Evolutionary conservation across 306 rosid genomes (phyloP).

Genomic region (Delonix regia): DNA sequence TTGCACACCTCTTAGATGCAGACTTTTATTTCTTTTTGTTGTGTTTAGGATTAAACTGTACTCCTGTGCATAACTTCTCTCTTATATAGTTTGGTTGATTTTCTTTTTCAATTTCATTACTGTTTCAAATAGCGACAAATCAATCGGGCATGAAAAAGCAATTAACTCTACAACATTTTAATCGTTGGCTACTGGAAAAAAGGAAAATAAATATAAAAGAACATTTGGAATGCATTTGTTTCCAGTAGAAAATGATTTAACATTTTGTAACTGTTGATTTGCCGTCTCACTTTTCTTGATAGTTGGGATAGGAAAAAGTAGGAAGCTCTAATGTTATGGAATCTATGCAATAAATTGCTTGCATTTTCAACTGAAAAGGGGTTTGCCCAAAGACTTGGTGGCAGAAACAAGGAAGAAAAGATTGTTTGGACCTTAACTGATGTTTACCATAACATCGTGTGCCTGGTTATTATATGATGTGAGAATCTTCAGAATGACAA

Average conservation of each 20-base stretch:
- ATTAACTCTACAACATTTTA: not conserved
- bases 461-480: not conserved
- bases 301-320: not conserved
- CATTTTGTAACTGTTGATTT: not conserved
- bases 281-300: not conserved
- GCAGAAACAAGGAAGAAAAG: not conserved
- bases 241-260: not conserved
- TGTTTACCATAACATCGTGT: not conserved
- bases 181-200: not conserved
- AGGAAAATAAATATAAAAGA: not conserved
- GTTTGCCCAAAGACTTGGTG: not conserved
- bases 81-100: not conserved
- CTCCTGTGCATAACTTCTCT: not conserved
- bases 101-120: not conserved
- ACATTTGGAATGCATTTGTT: not conserved
- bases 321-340: constrained; percentile 8
- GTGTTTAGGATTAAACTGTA: not conserved
- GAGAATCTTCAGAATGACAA: constrained; percentile 4
- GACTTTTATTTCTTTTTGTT: not conserved
- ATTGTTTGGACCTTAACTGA: not conserved
- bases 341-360: not conserved
- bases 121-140: not conserved
- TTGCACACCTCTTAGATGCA: not conserved
- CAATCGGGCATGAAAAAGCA: not conserved
- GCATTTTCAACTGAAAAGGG: not conserved